phyloP scores from a whole-genome alignment of 2,329 filamentous ascomycete species.

The Lachnellula cervina region DNA sequence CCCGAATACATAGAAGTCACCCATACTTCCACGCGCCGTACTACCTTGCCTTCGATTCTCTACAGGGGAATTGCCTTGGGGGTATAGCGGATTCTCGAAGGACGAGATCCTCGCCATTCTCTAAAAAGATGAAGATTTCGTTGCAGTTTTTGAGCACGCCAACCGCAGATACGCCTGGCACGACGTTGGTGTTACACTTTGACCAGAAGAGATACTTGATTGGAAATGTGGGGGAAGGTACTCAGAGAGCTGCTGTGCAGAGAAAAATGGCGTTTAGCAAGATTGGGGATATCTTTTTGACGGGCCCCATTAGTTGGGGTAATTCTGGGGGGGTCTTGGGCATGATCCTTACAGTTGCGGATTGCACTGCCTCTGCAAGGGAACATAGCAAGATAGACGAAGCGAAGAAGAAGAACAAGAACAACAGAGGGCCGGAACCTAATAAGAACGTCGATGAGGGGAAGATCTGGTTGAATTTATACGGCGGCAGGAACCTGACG shows the following conservation, averaged over 20 bases:
- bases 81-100: background rate
- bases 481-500: constrained; percentile 75
- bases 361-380: constrained; percentile 48
- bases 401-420: constrained; percentile 33
- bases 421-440: constrained; percentile 3
- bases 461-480: constrained; percentile 53
- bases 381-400: constrained; percentile 39
- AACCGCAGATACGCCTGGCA: constrained; percentile 82
- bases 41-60: background rate
- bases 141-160: constrained; percentile 76
- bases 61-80: background rate
- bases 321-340: constrained; percentile 79
- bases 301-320: constrained; percentile 70
- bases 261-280: constrained; percentile 60
- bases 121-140: constrained; percentile 60
- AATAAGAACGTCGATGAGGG: constrained; percentile 25
- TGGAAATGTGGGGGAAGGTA: constrained; percentile 77
- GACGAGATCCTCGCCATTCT: background rate
- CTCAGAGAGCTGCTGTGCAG: constrained; percentile 63
- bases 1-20: background rate
- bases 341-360: constrained; percentile 78
- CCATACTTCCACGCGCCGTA: background rate
- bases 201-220: constrained; percentile 81
- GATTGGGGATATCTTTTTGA: constrained; percentile 75
- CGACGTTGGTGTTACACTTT: constrained; percentile 71